A percentile compares a stretch with the other conserved stretches of the same genome.
These are phyloP conservation scores for Brassica napus DNA, from an alignment of 345 rosid genomes.

Conservation along the genomic window DNA sequence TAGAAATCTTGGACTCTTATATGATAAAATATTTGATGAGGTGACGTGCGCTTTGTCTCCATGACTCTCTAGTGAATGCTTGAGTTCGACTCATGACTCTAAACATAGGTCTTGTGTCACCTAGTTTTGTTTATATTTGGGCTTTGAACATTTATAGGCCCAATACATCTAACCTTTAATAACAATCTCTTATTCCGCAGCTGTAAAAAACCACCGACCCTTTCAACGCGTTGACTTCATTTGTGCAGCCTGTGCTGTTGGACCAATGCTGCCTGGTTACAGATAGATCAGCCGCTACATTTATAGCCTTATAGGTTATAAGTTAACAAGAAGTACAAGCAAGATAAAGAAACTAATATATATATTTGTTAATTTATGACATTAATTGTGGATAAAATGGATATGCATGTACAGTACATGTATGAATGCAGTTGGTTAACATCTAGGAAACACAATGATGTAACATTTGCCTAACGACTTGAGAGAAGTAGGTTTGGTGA, in stretches of 20 bases:
- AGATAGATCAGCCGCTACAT: slow-evolving; percentile 8
- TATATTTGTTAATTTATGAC: not conserved
- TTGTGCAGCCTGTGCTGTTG: not conserved
- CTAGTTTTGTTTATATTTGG: not conserved
- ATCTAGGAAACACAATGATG: slow-evolving; percentile 21
- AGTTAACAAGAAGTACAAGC: slow-evolving; percentile 31
- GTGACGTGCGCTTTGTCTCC: slow-evolving; percentile 6
- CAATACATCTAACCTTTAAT: not conserved
- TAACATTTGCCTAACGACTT: slow-evolving; percentile 17
- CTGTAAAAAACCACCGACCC: not conserved
- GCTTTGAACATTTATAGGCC: not conserved
- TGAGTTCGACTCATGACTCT: not conserved
- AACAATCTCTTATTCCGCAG: not conserved
- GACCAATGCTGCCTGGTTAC: not conserved
- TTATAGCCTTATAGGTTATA: slow-evolving; percentile 18
- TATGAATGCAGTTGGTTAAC: slow-evolving; percentile 10
- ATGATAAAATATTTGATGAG: not conserved
- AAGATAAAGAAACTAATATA: not conserved
- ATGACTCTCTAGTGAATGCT: not conserved
- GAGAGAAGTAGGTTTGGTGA: not conserved
- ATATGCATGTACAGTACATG: not conserved
- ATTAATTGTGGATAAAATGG: not conserved
- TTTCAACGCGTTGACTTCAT: not conserved
- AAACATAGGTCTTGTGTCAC: not conserved
- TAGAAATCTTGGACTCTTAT: slow-evolving; percentile 1